A percentile compares a stretch with the other conserved stretches of the same genome.
These are phyloP conservation scores for Saccharomyces uvarum DNA, from an alignment of 1,139 yeast species.

Conservation along the genomic window DNA sequence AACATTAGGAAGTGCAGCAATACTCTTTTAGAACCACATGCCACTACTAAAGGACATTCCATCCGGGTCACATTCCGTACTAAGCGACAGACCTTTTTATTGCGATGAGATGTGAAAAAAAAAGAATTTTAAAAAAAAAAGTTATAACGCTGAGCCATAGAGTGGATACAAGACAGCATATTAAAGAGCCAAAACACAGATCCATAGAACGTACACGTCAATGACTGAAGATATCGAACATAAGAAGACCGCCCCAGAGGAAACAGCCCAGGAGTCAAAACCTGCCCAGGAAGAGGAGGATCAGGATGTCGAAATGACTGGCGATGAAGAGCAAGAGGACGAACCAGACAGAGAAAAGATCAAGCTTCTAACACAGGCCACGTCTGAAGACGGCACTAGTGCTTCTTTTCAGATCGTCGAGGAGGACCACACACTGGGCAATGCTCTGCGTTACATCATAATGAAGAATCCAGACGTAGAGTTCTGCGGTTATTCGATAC, in stretches of 20 bases:
- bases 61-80: background rate
- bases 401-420: slow-evolving; percentile 88
- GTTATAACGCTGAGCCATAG: slow-evolving; percentile 1
- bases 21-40: background rate
- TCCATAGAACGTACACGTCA: background rate
- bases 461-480: slow-evolving; percentile 98
- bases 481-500: slow-evolving; percentile 95
- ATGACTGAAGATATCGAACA: slow-evolving; percentile 2
- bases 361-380: slow-evolving; percentile 68
- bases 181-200: background rate
- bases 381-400: slow-evolving; percentile 84
- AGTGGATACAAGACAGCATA: background rate
- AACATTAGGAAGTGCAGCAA: background rate
- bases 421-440: slow-evolving; percentile 94
- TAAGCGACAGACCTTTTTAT: background rate
- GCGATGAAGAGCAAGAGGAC: slow-evolving; percentile 31
- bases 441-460: slow-evolving; percentile 83
- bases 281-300: background rate
- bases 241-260: background rate
- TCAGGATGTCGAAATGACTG: slow-evolving; percentile 15
- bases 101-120: background rate
- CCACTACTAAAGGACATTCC: too few relatives aligned
- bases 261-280: slow-evolving; percentile 2
- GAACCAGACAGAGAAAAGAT: slow-evolving; percentile 36
- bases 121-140: background rate